Conservation (phyloP, 2,329 filamentous ascomycete genomes). For the Aspergillus cejpii region DNA sequence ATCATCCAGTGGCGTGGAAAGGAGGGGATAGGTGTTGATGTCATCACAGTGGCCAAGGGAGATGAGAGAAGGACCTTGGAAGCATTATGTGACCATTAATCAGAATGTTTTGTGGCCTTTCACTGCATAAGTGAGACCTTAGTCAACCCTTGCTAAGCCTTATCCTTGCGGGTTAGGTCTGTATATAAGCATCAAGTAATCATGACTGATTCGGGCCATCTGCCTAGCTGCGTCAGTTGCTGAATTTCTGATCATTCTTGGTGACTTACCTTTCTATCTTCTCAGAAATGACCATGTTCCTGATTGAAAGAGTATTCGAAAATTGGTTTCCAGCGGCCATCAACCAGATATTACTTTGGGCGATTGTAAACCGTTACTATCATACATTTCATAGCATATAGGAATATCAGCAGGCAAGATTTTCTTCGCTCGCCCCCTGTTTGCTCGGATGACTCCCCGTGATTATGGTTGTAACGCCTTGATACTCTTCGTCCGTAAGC, state of each 20-base stretch:
- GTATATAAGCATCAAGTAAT: neutral
- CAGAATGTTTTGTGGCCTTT: neutral
- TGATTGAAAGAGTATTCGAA: too few species aligned
- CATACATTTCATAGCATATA: neutral
- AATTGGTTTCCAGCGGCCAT: too few species aligned
- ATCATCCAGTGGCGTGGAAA: neutral
- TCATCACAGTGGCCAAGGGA: neutral
- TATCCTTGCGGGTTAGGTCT: neutral
- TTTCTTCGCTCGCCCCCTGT: constrained; percentile 16
- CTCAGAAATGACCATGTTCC: too few species aligned
- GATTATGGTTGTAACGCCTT: constrained; percentile 21
- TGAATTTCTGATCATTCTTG: too few species aligned
- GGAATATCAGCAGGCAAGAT: constrained; percentile 6
- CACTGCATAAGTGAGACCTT: neutral
- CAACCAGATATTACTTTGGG: too few species aligned
- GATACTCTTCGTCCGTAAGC: constrained; percentile 15
- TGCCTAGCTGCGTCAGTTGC: too few species aligned
- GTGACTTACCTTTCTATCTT: too few species aligned
- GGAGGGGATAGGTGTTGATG: too few species aligned
- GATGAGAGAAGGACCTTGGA: neutral
- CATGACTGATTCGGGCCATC: too few species aligned
- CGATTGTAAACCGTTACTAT: too few species aligned
- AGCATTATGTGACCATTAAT: neutral
- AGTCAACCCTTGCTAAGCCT: neutral
- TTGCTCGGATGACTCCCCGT: constrained; percentile 6